Base-by-base conservation (phyloP, 352 stramenopile genomes). In the Elongisporangium senticosum region DNA sequence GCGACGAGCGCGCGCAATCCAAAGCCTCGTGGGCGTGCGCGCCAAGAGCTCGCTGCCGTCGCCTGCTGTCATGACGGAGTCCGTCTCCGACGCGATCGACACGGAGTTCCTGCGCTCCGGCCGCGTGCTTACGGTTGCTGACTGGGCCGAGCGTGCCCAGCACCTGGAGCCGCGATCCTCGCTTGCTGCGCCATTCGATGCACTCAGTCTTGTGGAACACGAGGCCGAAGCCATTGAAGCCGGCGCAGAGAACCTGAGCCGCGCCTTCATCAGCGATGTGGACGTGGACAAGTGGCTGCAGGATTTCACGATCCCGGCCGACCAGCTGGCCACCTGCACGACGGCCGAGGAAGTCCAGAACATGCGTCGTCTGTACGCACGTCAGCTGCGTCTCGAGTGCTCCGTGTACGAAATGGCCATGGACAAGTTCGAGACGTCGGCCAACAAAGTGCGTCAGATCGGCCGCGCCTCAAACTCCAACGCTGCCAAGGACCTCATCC, bases 321-420 rank as follows among this genome's bases (percentile, higher is more conserved):
- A 85, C 19, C 66, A 86, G 13, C 26, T 86, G 48, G 72, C 69
- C 24, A 79, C 75, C 49, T 87, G 79, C 60, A 53, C 62, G 13
- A 83, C 68, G 11, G 50, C 57, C 0, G 65, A 86, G 20, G 67
- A 89, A 60, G 53, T 86, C 15, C 62, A 84, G 53, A 64, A 89
- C 49, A 51, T 93, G 54, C 73, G 81, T 39, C 76, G 79, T 15
- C 74, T 83, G 37, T 90, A 89, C 56, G 83, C 83, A 54, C 79
- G 83, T 17, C 83, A 93, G 63, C 67, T 93, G 49, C 75, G 83
- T 10, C 74, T 93, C 7, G 83, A 93, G 60, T 89, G 79, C 63
- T 85, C 80, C 2, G 82, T 90, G 51, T 90, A 90, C 63, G 79
- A 89, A 51, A 89, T 93, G 80, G 82, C 83, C 4, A 72, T 89